Base-by-base conservation (phyloP, 129 eudicot species). In the Heracleum sosnowskyi region DNA sequence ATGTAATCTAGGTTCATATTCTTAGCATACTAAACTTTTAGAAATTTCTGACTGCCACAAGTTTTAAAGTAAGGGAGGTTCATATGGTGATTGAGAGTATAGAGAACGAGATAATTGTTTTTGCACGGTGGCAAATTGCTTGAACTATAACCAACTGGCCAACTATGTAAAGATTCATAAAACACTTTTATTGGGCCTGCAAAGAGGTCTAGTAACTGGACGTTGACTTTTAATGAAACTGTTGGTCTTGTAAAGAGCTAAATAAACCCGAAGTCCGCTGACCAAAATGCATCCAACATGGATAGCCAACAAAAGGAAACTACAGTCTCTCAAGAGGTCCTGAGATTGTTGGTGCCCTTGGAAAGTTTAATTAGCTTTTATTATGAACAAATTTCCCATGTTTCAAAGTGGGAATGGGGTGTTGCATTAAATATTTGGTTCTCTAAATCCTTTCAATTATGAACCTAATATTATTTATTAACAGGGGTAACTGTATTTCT, bases 401-500 rank as follows among this genome's bases (percentile, higher is more conserved):
- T 57, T 57, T 10, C 2, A 26, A 57, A 24, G 28, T 55, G 31
- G 28, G 66, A 9, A 15, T n/a, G 66, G 12, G 16, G 13, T 26
- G 33, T 57, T n/a, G 28, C 66, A 57, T 2, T 57, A 12, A 45
- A 11, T 34, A 45, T 18, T 47, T 15, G n/a, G 37, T 68, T 13
- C 20, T n/a, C 55, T 39, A 81, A 13, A 85, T 75, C 17, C 17
- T 64, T 66, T 18, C 31, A 26, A 68, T 34, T 4, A 33, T 44
- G 79, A 49, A 62, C 36, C 53, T 75, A 41, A 77, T 60, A n/a
- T 26, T 60, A 12, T 60, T 60, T 9, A 60, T 60, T n/a, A 10
- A 60, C 31, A 94, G 98, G 99, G 79, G 94, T 95, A 57, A 84
- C 99, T 24, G 88, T 95, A 75, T 90, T 95, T 81, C 87, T 95